Base-by-base conservation (phyloP, 139 green algal species). In the Picochlorum sp. region DNA sequence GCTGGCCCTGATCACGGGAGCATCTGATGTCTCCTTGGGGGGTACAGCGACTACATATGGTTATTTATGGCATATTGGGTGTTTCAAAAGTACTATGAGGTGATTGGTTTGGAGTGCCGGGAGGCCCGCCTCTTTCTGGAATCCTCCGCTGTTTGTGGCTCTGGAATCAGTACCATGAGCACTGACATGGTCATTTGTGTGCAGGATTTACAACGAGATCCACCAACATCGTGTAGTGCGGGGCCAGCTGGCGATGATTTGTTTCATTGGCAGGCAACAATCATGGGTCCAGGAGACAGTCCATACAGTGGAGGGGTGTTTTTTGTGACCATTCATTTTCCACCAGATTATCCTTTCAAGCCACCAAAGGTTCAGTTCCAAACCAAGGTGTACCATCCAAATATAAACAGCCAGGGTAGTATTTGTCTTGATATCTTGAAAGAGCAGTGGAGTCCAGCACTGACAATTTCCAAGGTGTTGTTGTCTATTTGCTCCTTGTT, bases 371-470 rank as follows among this genome's bases (percentile, higher is more conserved):
- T 97, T 21, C 85, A 92, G 58, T 96, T 96, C 66, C 77, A 90
- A 70, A 96, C 89, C n/a, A 95, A 95, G 81, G 86, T 99, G 57
- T 99, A 98, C 75, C 94, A 99, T 71, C 95, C 92, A 34, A 99
- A 99, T 77, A 82, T 99, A 31, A 97, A 97, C 79, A 90, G 77
- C 74, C 90, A 97, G 76, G 94, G 94, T 15, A 83, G 72, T 71
- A 97, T 99, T 62, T 97, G 92, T 79, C 77, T 99, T 24, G 94
- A 98, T 62, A 96, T 98, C 55, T 73, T 99, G n/a, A 97, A 98
- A 76, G 93, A 98, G 64, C 88, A 96, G 73, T 99, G 94, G 94
- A 94, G 80, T 63, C 94, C 94, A 13, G 94, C 94, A 6, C 79
- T 97, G 1, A 98, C 93, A 37, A 95, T 98, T 45, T 95, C 86